These are phyloP conservation scores for Coccomyxa subellipsoidea DNA, from an alignment of 163 green algal species.

Conservation along the genomic window DNA sequence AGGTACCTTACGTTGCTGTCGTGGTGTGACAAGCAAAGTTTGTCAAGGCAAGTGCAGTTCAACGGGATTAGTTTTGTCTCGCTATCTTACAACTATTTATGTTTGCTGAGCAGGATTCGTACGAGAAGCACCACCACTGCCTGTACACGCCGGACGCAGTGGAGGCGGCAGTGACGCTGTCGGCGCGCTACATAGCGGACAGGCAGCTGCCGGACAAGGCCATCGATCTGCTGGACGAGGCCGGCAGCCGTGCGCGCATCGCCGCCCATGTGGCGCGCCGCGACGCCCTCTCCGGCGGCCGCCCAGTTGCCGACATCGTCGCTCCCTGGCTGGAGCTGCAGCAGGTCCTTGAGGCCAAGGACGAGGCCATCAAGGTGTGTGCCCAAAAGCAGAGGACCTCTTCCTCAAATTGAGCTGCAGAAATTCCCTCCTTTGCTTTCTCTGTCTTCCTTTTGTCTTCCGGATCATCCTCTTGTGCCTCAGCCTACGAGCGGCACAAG, in stretches of 20 bases:
- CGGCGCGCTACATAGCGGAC: slow-evolving; percentile 78
- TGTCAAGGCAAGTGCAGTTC: too few species aligned
- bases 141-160: slow-evolving; percentile 79
- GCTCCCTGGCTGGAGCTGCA: slow-evolving; percentile 50
- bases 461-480: too few species aligned
- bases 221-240: slow-evolving; percentile 93
- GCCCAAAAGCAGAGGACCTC: background rate
- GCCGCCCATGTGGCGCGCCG: slow-evolving; percentile 53
- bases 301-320: background rate
- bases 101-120: slow-evolving; percentile 59
- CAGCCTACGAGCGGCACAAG: too few species aligned
- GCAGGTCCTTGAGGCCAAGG: slow-evolving; percentile 77
- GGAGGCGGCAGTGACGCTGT: slow-evolving; percentile 76
- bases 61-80: too few species aligned
- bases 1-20: too few species aligned
- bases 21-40: too few species aligned
- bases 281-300: slow-evolving; percentile 1
- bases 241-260: slow-evolving; percentile 80
- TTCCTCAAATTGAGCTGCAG: background rate
- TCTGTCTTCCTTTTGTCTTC: too few species aligned
- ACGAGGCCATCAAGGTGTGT: slow-evolving; percentile 36
- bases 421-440: too few species aligned
- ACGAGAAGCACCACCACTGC: slow-evolving; percentile 84
- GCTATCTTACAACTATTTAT: background rate
- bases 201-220: slow-evolving; percentile 92